Percentiles rank a stretch among this genome's conserved stretches.
Evolutionary conservation across 192 early-diverging fungal species (phyloP).

Genomic region (Backusella tuberculispora): DNA sequence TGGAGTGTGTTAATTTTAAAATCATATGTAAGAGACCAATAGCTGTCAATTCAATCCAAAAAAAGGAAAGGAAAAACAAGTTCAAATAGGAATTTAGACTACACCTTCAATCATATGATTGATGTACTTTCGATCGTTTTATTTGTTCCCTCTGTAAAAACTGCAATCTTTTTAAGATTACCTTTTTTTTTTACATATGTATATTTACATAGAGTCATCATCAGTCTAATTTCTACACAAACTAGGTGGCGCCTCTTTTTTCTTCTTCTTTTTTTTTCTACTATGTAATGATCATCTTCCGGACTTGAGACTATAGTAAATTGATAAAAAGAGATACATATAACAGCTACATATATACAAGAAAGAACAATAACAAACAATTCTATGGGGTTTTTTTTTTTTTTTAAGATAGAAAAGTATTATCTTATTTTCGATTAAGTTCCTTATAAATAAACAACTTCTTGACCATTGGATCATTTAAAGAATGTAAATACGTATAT

Average conservation of each 20-base stretch:
- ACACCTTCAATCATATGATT: neutral
- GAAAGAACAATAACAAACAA: neutral
- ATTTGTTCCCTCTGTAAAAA: neutral
- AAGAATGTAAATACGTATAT: constrained; percentile 10
- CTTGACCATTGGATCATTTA: constrained; percentile 6
- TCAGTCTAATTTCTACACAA: constrained; percentile 17
- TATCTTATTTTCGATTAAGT: neutral
- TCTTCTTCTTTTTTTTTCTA: neutral
- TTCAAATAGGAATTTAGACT: constrained; percentile 2
- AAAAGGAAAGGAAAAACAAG: neutral
- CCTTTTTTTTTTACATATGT: neutral
- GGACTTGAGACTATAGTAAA: neutral
- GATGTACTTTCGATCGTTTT: neutral
- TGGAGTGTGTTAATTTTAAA: neutral
- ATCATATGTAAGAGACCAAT: neutral
- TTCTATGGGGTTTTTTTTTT: neutral
- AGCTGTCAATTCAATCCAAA: neutral
- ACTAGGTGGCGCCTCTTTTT: neutral
- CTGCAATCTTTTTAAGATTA: constrained; percentile 11
- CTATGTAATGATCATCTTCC: neutral
- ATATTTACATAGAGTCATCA: neutral
- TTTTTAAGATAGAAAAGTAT: neutral
- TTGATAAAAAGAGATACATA: neutral
- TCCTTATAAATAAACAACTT: constrained; percentile 6
- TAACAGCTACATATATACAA: neutral